Evolutionary conservation across 148 eudicot species (phyloP).

Genomic region (Vaccinium vitisidaea): DNA sequence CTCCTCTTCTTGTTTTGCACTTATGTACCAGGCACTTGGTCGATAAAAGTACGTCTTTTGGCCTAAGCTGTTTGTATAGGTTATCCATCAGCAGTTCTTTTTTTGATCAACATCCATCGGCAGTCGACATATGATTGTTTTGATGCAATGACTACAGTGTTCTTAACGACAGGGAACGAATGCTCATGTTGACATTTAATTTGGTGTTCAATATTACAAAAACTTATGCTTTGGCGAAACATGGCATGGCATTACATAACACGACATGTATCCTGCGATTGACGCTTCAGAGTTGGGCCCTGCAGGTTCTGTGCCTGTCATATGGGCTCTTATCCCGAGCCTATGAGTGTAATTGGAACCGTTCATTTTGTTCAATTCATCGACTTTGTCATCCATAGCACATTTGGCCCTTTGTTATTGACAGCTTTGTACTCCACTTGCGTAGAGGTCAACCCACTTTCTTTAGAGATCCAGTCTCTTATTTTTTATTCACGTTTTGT

Average conservation of each 20-base stretch:
- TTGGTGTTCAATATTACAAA: background rate
- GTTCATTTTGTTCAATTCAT: no score
- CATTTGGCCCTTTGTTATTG: no score
- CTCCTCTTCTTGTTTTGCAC: background rate
- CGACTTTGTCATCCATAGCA: no score
- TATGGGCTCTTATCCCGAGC: no score
- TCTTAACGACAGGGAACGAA: background rate
- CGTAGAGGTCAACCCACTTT: no score
- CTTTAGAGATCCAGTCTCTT: no score
- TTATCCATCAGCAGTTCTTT: background rate
- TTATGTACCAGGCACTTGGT: background rate
- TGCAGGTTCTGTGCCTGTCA: no score
- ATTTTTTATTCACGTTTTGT: no score
- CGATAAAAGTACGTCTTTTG: background rate
- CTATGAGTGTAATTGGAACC: no score
- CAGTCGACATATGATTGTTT: background rate
- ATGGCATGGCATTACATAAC: background rate
- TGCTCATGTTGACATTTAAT: background rate
- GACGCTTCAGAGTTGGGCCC: background rate
- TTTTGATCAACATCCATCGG: background rate
- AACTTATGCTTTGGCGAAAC: background rate
- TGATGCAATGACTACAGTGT: background rate
- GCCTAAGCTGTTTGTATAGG: conserved; percentile 4
- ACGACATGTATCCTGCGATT: background rate
- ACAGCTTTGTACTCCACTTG: no score